These are phyloP conservation scores for Sapria himalayana DNA, from an alignment of 345 rosid species.

Conservation along the genomic window DNA sequence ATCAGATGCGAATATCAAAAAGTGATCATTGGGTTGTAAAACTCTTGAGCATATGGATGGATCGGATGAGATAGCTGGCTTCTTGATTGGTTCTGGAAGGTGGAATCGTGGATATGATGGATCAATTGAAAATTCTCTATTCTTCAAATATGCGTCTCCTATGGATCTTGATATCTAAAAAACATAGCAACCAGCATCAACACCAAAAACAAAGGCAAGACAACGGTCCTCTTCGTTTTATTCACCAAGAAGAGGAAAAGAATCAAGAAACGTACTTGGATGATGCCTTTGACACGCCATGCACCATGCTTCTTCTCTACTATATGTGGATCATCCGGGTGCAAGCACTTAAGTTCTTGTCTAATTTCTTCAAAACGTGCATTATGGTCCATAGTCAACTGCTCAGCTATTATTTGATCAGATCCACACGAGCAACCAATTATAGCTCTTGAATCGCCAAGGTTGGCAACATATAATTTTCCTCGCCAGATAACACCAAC, in stretches of 20 bases:
- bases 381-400: conserved; percentile 68
- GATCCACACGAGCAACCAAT: conserved; percentile 38
- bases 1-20: conserved; percentile 86
- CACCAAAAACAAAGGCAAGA: too few species aligned
- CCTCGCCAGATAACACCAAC: conserved; percentile 81
- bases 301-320: conserved; percentile 71
- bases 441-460: conserved; percentile 94
- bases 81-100: conserved; percentile 46
- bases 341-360: conserved; percentile 61
- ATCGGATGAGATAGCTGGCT: conserved; percentile 69
- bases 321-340: conserved; percentile 71
- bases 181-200: too few species aligned
- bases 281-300: conserved; percentile 98
- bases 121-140: conserved; percentile 67
- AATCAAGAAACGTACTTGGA: conserved; percentile 57
- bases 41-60: conserved; percentile 45
- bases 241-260: too few species aligned
- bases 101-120: conserved; percentile 73
- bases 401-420: conserved; percentile 64
- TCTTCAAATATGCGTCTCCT: conserved; percentile 92
- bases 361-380: conserved; percentile 80
- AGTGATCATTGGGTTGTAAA: conserved; percentile 46
- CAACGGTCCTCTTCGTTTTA: too few species aligned
- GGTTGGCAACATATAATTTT: conserved; percentile 56
- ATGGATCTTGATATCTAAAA: conserved; percentile 85